Base-by-base conservation (phyloP, 176 grass and related monocot genomes). In the Raddia distichophylla region DNA sequence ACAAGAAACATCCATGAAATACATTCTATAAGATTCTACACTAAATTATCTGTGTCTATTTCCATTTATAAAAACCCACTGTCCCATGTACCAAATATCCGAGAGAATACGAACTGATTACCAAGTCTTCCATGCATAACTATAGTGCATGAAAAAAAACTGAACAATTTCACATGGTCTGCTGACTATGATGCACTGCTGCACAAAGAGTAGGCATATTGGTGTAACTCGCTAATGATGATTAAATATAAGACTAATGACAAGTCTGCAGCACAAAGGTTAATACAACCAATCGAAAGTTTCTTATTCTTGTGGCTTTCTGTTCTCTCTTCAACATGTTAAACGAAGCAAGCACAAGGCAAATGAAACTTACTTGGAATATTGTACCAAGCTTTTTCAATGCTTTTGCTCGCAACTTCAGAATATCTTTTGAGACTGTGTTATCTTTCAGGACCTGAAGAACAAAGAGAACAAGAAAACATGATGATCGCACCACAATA, bases 341-440 rank as follows among this genome's bases (percentile, higher is more conserved):
- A 73, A 9, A 63, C 74, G 15, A 51, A 60, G 27, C 2, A 55
- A 37, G 59, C 7, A 55, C 15, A 74, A 85, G 5, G 35, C 35
- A 83, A 71, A 53, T 33, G 50, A 16, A 69, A 73, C 89, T 85
- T 90, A 91, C 96, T 82, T 99, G 96, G 79, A 99, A 93, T 90
- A 99, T 88, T 0, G 83, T 95, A 73, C 96, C 96, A 8, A 99
- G 86, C 67, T 99, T 99, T 78, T 93, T 99, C 71, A 99, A 86
- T 1, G 76, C 96, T 80, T 87, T 93, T 20, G 89, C 93, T 84
- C 93, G 75, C 51, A 85, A 83, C 82, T 93, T 99, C 47, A 99
- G 67, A 71, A 85, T 80, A 52, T 99, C 96, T 86, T 91, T 99
- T 18, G 91, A 13, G 82, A 91, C 93, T 10, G 62, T 88, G 84